Percentiles rank a stretch among this genome's conserved stretches.
phyloP scores from a whole-genome alignment of 129 eudicot species.

The Centella asiatica region DNA sequence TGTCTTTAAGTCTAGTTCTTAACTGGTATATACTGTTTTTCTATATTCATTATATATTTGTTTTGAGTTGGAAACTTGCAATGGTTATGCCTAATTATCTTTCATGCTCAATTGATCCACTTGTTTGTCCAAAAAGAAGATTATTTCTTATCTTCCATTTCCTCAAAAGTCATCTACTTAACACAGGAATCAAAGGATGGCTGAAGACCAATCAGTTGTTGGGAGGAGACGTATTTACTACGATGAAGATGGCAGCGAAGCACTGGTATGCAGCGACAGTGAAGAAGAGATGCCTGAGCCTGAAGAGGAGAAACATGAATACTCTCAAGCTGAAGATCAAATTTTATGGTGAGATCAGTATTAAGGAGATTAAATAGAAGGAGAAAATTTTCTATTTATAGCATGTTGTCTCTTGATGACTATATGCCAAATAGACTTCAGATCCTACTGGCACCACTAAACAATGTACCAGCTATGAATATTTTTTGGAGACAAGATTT shows the following conservation, averaged over 20 bases:
- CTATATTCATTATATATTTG: background rate
- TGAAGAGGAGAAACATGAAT: constrained; percentile 69
- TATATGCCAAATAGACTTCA: too few relatives aligned
- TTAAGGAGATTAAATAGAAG: too few relatives aligned
- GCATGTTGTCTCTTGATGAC: background rate
- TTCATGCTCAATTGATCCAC: background rate
- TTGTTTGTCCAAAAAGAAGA: constrained; percentile 8
- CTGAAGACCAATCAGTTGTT: constrained; percentile 88
- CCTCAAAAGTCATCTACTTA: constrained; percentile 18
- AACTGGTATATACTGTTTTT: too few relatives aligned
- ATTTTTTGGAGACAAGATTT: background rate
- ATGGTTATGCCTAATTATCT: background rate
- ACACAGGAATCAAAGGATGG: constrained; percentile 96
- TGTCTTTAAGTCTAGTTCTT: too few relatives aligned
- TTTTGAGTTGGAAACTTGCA: background rate
- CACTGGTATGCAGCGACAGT: constrained; percentile 85
- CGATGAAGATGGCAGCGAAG: constrained; percentile 72
- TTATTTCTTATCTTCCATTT: constrained; percentile 13
- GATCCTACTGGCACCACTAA: background rate
- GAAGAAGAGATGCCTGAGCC: constrained; percentile 72
- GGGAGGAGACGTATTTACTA: constrained; percentile 90
- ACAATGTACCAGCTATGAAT: background rate
- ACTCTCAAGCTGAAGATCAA: constrained; percentile 78
- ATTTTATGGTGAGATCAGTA: constrained; percentile 59
- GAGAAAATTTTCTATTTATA: too few relatives aligned